Base-by-base conservation (phyloP, 768 basidiomycete genomes). In the Pulveroboletus sp. region DNA sequence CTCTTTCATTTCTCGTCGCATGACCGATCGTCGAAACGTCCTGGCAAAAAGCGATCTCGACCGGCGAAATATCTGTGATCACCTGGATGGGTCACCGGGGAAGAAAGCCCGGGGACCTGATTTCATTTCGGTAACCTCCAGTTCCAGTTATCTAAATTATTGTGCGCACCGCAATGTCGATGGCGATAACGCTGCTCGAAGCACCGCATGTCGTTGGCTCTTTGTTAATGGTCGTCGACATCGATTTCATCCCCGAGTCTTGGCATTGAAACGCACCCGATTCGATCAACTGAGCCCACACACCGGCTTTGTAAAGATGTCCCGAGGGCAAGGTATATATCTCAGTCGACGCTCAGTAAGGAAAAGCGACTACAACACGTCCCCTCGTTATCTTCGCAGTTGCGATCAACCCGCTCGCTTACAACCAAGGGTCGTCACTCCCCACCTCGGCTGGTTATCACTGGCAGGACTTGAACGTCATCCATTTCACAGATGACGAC, bases 81-180 rank as follows among this genome's bases (percentile, higher is more conserved):
- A 45, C 44, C 43, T 39, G 18, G 49, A 50, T 51, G 36, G 42
- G 44, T 37, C 33, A 24, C 46, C 53, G 39, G 49, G 31, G 17
- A 42, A 37, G 13, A 17, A 58, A 37, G 37, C 24, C 49, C 45
- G 54, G 47, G 14, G 49, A 52, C 48, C 36, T 43, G 53, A 54
- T 55, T 62, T 65, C 60, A 65, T 65, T 58, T 57, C 62, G 63
- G 62, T 52, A 53, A 62, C 57, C 46, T 51, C 63, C 62, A 50
- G 46, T 24, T 35, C 17, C 3, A 51, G 32, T 21, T 21, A 21
- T 21, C 21, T 21, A 21, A 21, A 21, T 21, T 21, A 21, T 21
- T 21, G 21, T 21, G 21, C 21, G 21, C 32, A 33, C 32, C 32
- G 13, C 32, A 33, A 11, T n/a, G 28, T 46, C 36, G 43, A 52